These are phyloP conservation scores for Zarea fungicola DNA, from an alignment of 2,329 filamentous ascomycete species.

Conservation along the genomic window DNA sequence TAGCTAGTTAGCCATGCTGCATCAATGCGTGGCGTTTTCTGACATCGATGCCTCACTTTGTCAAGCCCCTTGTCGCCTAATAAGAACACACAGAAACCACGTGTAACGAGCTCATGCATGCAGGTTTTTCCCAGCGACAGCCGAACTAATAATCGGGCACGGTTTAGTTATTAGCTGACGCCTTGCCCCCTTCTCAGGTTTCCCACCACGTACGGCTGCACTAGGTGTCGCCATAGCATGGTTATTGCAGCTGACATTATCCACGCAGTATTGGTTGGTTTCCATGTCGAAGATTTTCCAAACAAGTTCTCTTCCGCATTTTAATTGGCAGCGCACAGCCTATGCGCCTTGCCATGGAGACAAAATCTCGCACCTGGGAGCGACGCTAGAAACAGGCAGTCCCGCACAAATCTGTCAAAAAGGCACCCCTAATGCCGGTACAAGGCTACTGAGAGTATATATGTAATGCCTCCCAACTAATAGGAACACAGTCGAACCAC, in stretches of 20 bases:
- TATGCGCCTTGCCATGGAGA: slow-evolving; percentile 1
- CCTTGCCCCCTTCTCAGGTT: not conserved
- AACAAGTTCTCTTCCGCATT: not conserved
- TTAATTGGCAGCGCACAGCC: slow-evolving; percentile 6
- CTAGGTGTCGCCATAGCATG: not conserved
- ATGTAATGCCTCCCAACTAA: too few species aligned
- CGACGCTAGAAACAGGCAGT: slow-evolving; percentile 4
- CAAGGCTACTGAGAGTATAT: slow-evolving; percentile 6
- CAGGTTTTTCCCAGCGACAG: slow-evolving; percentile 1
- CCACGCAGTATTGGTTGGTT: not conserved
- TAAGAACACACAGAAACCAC: not conserved
- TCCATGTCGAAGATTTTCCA: slow-evolving; percentile 2
- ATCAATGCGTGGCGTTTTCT: not conserved
- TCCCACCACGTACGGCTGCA: not conserved
- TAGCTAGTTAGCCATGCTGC: not conserved
- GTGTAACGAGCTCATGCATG: not conserved
- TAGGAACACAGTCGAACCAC: too few species aligned
- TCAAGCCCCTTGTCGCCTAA: not conserved
- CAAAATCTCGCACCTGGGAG: not conserved
- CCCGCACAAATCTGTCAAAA: slow-evolving; percentile 8
- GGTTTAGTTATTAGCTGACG: too few species aligned
- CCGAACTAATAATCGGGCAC: not conserved
- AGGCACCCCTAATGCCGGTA: too few species aligned
- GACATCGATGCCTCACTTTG: not conserved
- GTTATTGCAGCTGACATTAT: slow-evolving; percentile 1